Conservation (phyloP, 768 basidiomycete genomes). For the Imleria badia region DNA sequence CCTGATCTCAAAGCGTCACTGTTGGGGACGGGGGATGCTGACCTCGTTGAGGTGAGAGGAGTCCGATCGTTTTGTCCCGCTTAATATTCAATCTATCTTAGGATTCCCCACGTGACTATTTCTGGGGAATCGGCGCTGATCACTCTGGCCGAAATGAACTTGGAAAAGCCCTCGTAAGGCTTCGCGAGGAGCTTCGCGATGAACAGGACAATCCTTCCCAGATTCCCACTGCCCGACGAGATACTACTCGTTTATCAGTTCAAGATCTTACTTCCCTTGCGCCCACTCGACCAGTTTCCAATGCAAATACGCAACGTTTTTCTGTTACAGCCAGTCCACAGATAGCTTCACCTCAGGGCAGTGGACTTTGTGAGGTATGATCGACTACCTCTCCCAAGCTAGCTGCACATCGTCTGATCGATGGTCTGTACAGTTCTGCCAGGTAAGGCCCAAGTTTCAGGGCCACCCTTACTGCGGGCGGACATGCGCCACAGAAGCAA, state of each 20-base stretch:
- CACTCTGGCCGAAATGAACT: slow-evolving; percentile 69
- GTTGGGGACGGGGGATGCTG: slow-evolving; percentile 62
- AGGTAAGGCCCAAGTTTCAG: slow-evolving; percentile 58
- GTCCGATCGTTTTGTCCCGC: not conserved
- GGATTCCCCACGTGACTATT: slow-evolving; percentile 75
- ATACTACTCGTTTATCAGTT: slow-evolving; percentile 30
- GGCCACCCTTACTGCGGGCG: slow-evolving; percentile 64
- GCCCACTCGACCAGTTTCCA: slow-evolving; percentile 2
- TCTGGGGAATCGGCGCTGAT: slow-evolving; percentile 76
- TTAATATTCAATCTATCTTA: slow-evolving; percentile 22
- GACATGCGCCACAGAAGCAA: slow-evolving; percentile 55
- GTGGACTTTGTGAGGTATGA: slow-evolving; percentile 32
- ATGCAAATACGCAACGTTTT: slow-evolving; percentile 4
- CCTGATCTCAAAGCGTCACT: slow-evolving; percentile 55
- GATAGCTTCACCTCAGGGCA: slow-evolving; percentile 4
- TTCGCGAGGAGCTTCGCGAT: slow-evolving; percentile 53
- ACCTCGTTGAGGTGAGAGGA: slow-evolving; percentile 62
- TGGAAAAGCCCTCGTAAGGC: slow-evolving; percentile 64
- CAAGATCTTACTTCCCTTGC: slow-evolving; percentile 32
- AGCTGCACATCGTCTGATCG: slow-evolving; percentile 1
- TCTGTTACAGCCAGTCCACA: slow-evolving; percentile 2
- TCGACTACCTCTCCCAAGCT: not conserved
- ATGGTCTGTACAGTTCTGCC: slow-evolving; percentile 44
- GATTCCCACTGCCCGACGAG: slow-evolving; percentile 28
- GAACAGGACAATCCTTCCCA: slow-evolving; percentile 26